Evolutionary conservation across 225 moss, liverwort and hornwort species (phyloP).

Genomic region (Physcomitrellopsis africana): DNA sequence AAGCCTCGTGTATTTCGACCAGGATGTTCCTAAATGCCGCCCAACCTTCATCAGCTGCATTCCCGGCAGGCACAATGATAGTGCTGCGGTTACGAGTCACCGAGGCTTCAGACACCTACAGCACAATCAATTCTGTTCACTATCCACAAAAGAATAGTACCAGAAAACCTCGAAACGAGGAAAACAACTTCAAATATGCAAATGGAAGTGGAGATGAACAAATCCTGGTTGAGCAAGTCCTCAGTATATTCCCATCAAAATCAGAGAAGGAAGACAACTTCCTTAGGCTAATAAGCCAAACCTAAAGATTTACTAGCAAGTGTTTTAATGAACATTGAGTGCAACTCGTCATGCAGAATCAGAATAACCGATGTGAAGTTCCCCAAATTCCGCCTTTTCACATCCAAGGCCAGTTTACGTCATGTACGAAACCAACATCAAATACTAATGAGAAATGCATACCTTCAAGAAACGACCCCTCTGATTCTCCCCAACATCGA

Average conservation of each 20-base stretch:
- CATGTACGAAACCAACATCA: not conserved
- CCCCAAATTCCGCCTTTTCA: no score
- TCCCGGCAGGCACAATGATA: slow-evolving; percentile 66
- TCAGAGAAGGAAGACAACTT: not conserved
- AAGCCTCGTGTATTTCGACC: slow-evolving; percentile 63
- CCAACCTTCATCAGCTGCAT: slow-evolving; percentile 63
- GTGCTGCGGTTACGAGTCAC: slow-evolving; percentile 71
- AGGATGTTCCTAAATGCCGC: slow-evolving; percentile 63
- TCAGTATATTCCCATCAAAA: not conserved
- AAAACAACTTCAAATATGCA: not conserved
- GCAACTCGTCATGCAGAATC: no score
- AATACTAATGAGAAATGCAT: not conserved
- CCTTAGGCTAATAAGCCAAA: not conserved
- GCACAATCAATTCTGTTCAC: slow-evolving; percentile 15
- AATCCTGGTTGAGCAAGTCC: not conserved
- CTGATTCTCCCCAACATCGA: slow-evolving; percentile 66
- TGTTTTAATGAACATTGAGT: not conserved
- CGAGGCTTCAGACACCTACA: slow-evolving; percentile 68
- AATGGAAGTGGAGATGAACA: not conserved
- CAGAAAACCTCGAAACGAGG: not conserved
- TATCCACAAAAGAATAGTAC: not conserved
- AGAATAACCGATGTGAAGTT: no score
- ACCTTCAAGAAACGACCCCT: slow-evolving; percentile 72
- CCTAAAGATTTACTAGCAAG: not conserved
- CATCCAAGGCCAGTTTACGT: no score